phyloP scores from a whole-genome alignment of 441 rosid species.

The Eutrema salsugineum region DNA sequence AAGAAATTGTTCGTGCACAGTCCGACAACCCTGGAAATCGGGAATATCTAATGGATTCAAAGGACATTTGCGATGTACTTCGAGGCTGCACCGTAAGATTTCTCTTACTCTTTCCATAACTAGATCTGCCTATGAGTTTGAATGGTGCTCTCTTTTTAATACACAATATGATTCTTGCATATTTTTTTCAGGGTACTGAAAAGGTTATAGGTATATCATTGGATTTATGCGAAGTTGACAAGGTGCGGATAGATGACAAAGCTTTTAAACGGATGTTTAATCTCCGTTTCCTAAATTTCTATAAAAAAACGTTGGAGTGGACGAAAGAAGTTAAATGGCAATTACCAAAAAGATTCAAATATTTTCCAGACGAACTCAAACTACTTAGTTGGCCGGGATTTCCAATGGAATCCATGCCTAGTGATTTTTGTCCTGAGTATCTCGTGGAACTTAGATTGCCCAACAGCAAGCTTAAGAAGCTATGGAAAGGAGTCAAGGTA shows the following conservation, averaged over 20 bases:
- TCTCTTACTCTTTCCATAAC: background rate
- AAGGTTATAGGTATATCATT: background rate
- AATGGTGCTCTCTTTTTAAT: no score
- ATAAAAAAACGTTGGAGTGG: background rate
- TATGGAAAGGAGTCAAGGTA: slow-evolving; percentile 25
- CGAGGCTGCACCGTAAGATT: background rate
- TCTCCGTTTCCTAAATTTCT: background rate
- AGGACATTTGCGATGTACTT: background rate
- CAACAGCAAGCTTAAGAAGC: slow-evolving; percentile 12
- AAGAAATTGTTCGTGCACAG: background rate
- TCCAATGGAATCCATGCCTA: slow-evolving; percentile 11
- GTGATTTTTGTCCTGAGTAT: background rate
- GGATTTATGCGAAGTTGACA: background rate
- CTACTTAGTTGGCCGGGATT: slow-evolving; percentile 12
- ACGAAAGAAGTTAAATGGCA: background rate
- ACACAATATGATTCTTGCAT: background rate
- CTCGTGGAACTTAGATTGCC: slow-evolving; percentile 22
- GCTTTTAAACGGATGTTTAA: background rate
- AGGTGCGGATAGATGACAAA: background rate
- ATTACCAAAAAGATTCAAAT: background rate
- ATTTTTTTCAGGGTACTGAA: background rate
- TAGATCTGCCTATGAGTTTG: no score
- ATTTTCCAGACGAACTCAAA: background rate
- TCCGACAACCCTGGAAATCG: background rate
- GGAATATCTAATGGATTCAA: background rate